Conservation (phyloP, 179 eudicot species). For the Actinidia arguta region DNA sequence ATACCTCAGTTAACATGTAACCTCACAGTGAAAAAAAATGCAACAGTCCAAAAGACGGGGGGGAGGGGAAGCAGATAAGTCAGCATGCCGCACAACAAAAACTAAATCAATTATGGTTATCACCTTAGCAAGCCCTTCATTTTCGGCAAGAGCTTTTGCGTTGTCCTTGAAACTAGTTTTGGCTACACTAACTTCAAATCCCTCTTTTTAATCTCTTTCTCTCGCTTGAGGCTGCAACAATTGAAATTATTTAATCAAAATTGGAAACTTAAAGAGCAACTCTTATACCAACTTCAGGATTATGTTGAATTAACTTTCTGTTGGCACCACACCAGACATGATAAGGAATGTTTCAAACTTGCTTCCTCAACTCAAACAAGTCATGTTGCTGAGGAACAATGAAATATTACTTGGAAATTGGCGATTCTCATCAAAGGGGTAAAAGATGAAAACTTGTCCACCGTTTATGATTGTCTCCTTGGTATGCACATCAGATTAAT, state of each 20-base stretch:
- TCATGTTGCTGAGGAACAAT: not conserved
- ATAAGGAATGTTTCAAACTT: not conserved
- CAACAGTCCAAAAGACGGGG: not conserved
- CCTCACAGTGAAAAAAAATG: not conserved
- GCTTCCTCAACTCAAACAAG: not conserved
- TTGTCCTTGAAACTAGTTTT: constrained; percentile 99
- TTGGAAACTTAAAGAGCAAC: not conserved
- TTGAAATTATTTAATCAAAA: constrained; percentile 7
- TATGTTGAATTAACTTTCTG: not conserved
- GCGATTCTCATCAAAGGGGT: not conserved
- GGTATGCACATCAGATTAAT: no score
- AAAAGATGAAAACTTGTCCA: not conserved
- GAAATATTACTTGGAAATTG: not conserved
- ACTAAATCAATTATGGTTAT: constrained; percentile 3
- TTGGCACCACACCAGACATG: not conserved
- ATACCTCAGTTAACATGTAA: not conserved
- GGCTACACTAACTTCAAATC: constrained; percentile 81
- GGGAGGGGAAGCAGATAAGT: not conserved
- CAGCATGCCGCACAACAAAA: not conserved
- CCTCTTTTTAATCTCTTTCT: constrained; percentile 93
- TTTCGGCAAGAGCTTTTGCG: constrained; percentile 99
- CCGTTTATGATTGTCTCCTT: not conserved
- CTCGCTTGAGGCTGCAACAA: constrained; percentile 93
- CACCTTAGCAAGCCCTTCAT: constrained; percentile 99
- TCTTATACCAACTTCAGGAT: not conserved